Evolutionary conservation across 371 early-diverging fungal genomes (phyloP).

Genomic region (Synchytrium microbalum): DNA sequence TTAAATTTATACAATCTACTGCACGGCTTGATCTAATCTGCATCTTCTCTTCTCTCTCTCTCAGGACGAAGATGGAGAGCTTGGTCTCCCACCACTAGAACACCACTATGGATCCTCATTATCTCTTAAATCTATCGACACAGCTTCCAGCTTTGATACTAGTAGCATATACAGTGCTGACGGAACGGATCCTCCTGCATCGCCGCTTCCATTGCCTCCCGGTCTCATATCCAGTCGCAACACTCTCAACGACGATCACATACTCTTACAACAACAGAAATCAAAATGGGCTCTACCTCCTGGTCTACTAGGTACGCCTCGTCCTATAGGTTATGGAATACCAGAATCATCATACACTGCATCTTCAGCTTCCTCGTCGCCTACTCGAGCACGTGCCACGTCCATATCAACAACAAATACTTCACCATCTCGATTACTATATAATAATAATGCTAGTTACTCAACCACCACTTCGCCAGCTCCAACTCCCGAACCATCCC

Average conservation of each 20-base stretch:
- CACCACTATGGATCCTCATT: neutral
- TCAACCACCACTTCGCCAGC: neutral
- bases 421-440: neutral
- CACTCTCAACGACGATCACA: too few relatives aligned
- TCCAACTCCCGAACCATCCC: neutral
- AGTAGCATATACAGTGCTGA: neutral
- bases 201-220: neutral
- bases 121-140: neutral
- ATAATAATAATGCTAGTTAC: neutral
- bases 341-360: neutral
- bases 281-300: too few relatives aligned
- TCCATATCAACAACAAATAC: neutral
- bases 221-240: neutral
- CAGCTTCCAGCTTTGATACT: neutral
- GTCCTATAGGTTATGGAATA: too few relatives aligned
- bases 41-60: too few relatives aligned
- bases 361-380: neutral
- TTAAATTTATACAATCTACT: too few relatives aligned
- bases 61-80: too few relatives aligned
- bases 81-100: too few relatives aligned
- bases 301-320: too few relatives aligned
- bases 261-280: too few relatives aligned
- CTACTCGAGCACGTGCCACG: neutral
- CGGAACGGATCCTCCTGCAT: neutral
- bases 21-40: too few relatives aligned